Conservation (phyloP, 768 basidiomycete species). For the Mycena haematopus region DNA sequence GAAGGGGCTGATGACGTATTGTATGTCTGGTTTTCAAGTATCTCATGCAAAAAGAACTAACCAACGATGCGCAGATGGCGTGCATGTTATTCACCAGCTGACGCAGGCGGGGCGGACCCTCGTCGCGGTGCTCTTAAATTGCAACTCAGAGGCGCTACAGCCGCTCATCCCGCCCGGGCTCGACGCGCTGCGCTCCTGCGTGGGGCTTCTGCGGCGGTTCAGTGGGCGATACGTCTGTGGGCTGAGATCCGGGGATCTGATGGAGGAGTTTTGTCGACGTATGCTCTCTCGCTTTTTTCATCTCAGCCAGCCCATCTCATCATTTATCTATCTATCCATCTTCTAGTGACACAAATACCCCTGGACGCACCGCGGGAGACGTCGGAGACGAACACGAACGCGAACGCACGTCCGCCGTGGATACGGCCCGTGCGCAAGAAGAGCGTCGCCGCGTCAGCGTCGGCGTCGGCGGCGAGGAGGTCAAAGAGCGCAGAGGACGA, state of each 20-base stretch:
- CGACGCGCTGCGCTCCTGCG: conserved; percentile 86
- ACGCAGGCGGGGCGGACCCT: conserved; percentile 93
- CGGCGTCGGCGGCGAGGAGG: conserved; percentile 54
- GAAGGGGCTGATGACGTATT: conserved; percentile 93
- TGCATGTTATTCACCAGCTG: conserved; percentile 94
- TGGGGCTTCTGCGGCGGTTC: conserved; percentile 86
- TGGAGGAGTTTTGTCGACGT: conserved; percentile 95
- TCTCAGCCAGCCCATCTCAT: background rate
- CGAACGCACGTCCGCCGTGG: conserved; percentile 78
- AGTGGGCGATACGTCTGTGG: conserved; percentile 94
- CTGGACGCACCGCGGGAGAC: conserved; percentile 72
- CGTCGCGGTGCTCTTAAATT: conserved; percentile 86
- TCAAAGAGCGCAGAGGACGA: conserved; percentile 44
- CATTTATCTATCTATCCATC: background rate
- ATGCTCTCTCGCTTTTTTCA: conserved; percentile 26
- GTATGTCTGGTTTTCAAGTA: conserved; percentile 52
- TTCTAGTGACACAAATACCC: conserved; percentile 81
- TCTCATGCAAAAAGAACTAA: background rate
- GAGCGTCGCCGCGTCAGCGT: conserved; percentile 39
- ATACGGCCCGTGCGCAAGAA: conserved; percentile 88
- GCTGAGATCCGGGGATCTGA: conserved; percentile 86
- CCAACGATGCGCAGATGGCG: conserved; percentile 66
- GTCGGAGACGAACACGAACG: conserved; percentile 43
- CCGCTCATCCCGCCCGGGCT: conserved; percentile 81
- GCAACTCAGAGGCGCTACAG: conserved; percentile 79